Base-by-base conservation (phyloP, 768 basidiomycete species). In the Coprinopsis cinerea region DNA sequence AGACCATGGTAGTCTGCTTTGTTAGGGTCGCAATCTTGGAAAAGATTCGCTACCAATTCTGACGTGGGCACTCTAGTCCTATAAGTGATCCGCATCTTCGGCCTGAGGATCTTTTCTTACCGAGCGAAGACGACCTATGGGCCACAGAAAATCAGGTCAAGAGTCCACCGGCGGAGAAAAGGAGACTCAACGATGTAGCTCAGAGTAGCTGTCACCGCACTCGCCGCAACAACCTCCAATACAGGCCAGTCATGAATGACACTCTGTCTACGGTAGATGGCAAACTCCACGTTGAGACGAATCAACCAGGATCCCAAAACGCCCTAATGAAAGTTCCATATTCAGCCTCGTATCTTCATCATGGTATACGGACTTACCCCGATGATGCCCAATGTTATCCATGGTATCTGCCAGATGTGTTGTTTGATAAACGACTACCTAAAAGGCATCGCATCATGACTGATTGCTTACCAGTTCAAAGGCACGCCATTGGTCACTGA, bases 41-140 rank as follows among this genome's bases (percentile, higher is more conserved):
- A 87, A 11, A 92, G 76, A 57, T 85, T 86, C 9, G 86, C 80
- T 5, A 93, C 91, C 18, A 92, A 72, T 61, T 92, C 88, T 0
- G 88, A 90, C 1, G 83, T 73, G 60, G 84, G 85, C 4, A 82
- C 85, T 41, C 85, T 82, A 49, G 4, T 35, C 17, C 27, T 15
- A 17, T 44, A 30, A 63, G 41, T 10, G 14, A 48, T 28, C 24
- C 9, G 32, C 40, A 37, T 43, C 35, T 26, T 27, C 25, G 6
- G 2, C 18, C 18, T 20, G 9, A 36, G 41, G 18, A 15, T 6
- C 10, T 22, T 9, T 27, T 55, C 58, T 51, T 60, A 78, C 80
- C 80, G 72, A 30, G 83, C 73, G 59, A 85, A 87, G 22, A 85
- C 83, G 35, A 86, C 73, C 83, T 86, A 44, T 7, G n/a, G n/a